These are phyloP conservation scores for Chlamydomonas incerta DNA, from an alignment of 139 green algal species.

Conservation along the genomic window DNA sequence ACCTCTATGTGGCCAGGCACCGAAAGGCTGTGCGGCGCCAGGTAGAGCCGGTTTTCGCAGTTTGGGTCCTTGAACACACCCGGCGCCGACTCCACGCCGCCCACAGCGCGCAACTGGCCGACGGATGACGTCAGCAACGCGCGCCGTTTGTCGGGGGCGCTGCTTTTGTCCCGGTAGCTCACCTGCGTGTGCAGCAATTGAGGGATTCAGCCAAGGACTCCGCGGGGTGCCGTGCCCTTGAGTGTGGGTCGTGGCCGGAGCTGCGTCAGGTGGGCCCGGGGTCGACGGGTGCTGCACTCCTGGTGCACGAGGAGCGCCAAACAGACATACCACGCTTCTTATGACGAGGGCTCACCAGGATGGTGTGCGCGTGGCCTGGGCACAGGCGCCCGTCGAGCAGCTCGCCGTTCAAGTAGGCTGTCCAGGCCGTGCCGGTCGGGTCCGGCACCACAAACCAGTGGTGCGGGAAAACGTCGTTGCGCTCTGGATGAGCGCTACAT, in stretches of 20 bases:
- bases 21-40: neutral
- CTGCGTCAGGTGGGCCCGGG: too few species aligned
- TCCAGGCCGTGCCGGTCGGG: neutral
- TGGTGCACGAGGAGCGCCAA: too few species aligned
- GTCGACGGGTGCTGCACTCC: too few species aligned
- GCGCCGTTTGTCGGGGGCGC: neutral
- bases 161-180: neutral
- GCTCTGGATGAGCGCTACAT: neutral
- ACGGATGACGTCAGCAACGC: neutral
- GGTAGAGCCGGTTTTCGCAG: constrained; percentile 10
- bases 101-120: neutral
- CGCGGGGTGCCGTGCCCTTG: too few species aligned
- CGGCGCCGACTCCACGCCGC: neutral
- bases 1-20: neutral
- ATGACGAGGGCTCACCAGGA: constrained; percentile 20
- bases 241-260: too few species aligned
- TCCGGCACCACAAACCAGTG: constrained; percentile 16
- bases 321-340: too few species aligned
- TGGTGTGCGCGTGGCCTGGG: neutral
- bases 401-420: neutral
- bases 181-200: neutral
- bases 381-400: neutral
- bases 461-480: neutral
- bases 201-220: too few species aligned
- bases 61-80: neutral